phyloP scores from a whole-genome alignment of 345 rosid genomes.

The Hypericum perforatum region DNA sequence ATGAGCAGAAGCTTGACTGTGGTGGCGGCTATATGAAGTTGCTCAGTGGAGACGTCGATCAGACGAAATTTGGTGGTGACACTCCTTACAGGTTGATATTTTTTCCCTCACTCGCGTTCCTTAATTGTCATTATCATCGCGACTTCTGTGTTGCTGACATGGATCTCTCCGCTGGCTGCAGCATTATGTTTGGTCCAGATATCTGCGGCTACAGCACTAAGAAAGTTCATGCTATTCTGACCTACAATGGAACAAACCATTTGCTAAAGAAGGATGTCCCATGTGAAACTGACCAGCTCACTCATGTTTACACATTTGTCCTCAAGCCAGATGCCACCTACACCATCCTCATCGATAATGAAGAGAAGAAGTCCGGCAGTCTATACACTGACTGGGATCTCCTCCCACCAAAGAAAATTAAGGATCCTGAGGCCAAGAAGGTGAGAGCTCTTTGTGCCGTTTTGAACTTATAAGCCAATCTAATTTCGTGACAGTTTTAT shows the following conservation, averaged over 20 bases:
- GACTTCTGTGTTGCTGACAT: conserved; percentile 2
- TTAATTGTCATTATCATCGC: not conserved
- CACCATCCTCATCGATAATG: conserved; percentile 83
- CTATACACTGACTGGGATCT: conserved; percentile 89
- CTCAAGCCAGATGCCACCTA: conserved; percentile 92
- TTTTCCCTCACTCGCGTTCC: not conserved
- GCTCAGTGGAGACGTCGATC: conserved; percentile 81
- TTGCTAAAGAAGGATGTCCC: conserved; percentile 96
- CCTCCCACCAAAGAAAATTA: conserved; percentile 77
- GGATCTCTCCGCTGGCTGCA: conserved; percentile 25
- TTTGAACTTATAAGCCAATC: not conserved
- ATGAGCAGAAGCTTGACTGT: conserved; percentile 99
- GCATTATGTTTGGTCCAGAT: conserved; percentile 99
- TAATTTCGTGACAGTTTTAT: not conserved
- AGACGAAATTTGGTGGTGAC: conserved; percentile 94
- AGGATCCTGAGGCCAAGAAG: conserved; percentile 91
- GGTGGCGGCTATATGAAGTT: conserved; percentile 99
- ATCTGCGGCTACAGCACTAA: conserved; percentile 95
- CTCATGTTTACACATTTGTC: conserved; percentile 84
- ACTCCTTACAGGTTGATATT: conserved; percentile 67
- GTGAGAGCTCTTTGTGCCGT: conserved; percentile 19
- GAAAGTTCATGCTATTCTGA: conserved; percentile 98
- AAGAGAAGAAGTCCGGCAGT: conserved; percentile 89
- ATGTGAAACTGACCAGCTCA: conserved; percentile 97
- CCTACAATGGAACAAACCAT: conserved; percentile 66